Percentiles rank a stretch among this genome's conserved stretches.
Conservation (phyloP, 495 filamentous ascomycete genomes). For the Aspergillus sparsus region DNA sequence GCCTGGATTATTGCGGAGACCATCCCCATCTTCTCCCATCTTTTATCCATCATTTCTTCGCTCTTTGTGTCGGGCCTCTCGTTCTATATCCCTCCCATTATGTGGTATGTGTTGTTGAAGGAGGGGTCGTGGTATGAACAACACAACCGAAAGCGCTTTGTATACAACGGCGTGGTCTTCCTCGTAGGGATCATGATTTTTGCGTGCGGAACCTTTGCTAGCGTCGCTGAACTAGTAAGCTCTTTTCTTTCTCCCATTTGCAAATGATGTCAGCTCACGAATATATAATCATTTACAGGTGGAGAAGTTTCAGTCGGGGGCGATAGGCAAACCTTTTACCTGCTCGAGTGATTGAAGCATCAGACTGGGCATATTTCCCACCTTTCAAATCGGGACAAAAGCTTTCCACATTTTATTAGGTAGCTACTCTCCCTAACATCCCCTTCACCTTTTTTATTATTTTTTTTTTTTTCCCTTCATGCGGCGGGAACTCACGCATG, state of each 20-base stretch:
- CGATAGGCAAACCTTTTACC: no score
- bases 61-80: conserved; percentile 67
- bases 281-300: no score
- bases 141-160: background rate
- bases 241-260: background rate
- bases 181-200: background rate
- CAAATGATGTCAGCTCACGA: no score
- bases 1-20: conserved; percentile 67
- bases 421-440: no score
- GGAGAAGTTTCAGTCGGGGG: no score
- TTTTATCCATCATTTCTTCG: conserved; percentile 60
- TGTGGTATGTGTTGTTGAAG: conserved; percentile 61
- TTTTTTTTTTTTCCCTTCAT: no score
- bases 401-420: no score
- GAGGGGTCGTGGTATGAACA: conserved; percentile 25
- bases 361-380: no score
- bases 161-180: background rate
- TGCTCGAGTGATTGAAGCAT: no score
- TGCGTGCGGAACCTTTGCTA: background rate
- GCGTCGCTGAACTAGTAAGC: background rate
- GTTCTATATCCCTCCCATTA: conserved; percentile 63
- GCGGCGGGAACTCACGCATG: no score
- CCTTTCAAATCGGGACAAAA: no score
- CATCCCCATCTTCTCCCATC: conserved; percentile 65
- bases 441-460: no score